Evolutionary conservation across 2,329 filamentous ascomycete genomes (phyloP).

Genomic region (Trichoderma arundinaceum): DNA sequence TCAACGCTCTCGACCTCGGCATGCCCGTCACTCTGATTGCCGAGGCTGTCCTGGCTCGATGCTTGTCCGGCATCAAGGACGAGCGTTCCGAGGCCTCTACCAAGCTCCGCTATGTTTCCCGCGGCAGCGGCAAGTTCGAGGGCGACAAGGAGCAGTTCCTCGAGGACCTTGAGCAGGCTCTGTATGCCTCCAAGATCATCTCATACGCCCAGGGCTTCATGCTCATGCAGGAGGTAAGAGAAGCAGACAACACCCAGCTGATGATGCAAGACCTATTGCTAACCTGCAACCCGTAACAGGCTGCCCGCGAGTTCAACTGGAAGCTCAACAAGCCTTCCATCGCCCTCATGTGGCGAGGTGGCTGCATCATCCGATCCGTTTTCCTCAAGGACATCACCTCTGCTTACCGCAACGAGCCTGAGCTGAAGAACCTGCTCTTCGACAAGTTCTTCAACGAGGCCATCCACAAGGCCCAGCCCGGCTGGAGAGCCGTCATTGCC

Average conservation of each 20-base stretch:
- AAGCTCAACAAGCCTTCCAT: constrained; percentile 99
- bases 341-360: constrained; percentile 99
- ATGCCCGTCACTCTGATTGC: constrained; percentile 99
- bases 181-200: constrained; percentile 99
- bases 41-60: constrained; percentile 94
- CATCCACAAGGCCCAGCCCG: constrained; percentile 92
- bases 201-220: constrained; percentile 99
- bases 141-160: constrained; percentile 94
- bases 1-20: constrained; percentile 97
- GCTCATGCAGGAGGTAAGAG: constrained; percentile 90
- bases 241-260: constrained; percentile 12
- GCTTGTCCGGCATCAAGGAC: constrained; percentile 90
- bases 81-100: constrained; percentile 84
- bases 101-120: constrained; percentile 76
- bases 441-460: constrained; percentile 99
- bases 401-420: constrained; percentile 91
- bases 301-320: constrained; percentile 94
- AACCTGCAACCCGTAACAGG: constrained; percentile 55
- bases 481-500: constrained; percentile 89
- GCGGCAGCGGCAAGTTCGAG: constrained; percentile 73
- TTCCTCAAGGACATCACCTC: constrained; percentile 99
- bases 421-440: constrained; percentile 97
- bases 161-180: constrained; percentile 95
- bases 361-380: constrained; percentile 99
- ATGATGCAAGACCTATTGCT: not conserved